Percentiles rank a stretch among this genome's conserved stretches.
phyloP scores from a whole-genome alignment of 805 yeast genomes.

The Yamadazyma philogaea region DNA sequence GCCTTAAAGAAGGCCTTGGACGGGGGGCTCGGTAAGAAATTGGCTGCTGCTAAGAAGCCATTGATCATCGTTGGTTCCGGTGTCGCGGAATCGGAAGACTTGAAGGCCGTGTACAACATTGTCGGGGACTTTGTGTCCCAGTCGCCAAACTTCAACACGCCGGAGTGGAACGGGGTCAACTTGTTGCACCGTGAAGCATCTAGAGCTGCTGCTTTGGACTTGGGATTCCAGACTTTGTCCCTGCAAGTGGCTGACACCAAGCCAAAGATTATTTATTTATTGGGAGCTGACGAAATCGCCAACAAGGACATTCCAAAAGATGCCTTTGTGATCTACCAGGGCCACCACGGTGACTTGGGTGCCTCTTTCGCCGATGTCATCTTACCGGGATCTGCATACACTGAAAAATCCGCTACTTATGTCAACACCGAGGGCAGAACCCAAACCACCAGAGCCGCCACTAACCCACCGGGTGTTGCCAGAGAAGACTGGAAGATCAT shows the following conservation, averaged over 20 bases:
- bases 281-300: conserved; percentile 80
- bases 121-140: conserved; percentile 60
- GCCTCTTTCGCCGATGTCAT: conserved; percentile 86
- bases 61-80: conserved; percentile 80
- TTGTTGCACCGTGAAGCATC: conserved; percentile 82
- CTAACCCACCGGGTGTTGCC: conserved; percentile 83
- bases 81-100: conserved; percentile 64
- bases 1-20: conserved; percentile 57
- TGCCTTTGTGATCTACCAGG: conserved; percentile 86
- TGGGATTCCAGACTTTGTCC: conserved; percentile 65
- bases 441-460: conserved; percentile 81
- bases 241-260: conserved; percentile 44
- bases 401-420: conserved; percentile 80
- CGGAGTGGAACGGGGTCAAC: conserved; percentile 80
- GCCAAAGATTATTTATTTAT: conserved; percentile 74
- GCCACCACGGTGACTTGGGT: conserved; percentile 89
- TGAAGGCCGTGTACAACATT: conserved; percentile 54
- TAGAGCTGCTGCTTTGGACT: conserved; percentile 82
- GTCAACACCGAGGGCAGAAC: conserved; percentile 91
- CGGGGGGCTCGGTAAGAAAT: conserved; percentile 68
- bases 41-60: conserved; percentile 67
- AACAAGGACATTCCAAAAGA: conserved; percentile 72
- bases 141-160: conserved; percentile 56
- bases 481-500: conserved; percentile 90
- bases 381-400: conserved; percentile 84